Conservation (phyloP, 495 filamentous ascomycete species). For the Parathielavia hyrcaniae region DNA sequence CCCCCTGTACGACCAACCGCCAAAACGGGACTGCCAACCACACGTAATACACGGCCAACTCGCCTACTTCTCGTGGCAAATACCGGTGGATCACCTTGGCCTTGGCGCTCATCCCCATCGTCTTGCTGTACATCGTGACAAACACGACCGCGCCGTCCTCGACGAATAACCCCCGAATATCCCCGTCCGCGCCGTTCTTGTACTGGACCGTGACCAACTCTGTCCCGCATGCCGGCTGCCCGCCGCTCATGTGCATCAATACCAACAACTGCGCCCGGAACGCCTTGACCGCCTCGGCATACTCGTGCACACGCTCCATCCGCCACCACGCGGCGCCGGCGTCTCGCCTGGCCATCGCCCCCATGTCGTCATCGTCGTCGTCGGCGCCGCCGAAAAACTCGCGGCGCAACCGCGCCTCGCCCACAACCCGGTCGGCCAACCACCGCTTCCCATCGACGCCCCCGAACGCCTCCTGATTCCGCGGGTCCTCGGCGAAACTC, state of each 20-base stretch:
- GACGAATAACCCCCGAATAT: too few species aligned
- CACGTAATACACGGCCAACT: too few species aligned
- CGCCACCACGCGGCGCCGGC: neutral
- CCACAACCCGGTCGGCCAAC: neutral
- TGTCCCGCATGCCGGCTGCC: neutral
- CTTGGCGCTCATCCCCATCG: too few species aligned
- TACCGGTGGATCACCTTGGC: too few species aligned
- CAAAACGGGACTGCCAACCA: too few species aligned
- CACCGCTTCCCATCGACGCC: neutral
- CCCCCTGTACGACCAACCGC: too few species aligned
- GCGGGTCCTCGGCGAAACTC: slow-evolving; percentile 4
- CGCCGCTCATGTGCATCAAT: neutral
- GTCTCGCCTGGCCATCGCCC: neutral
- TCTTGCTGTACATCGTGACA: too few species aligned
- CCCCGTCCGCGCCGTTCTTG: neutral
- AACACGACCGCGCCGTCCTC: too few species aligned
- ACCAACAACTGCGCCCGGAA: slow-evolving; percentile 4
- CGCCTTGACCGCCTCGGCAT: neutral
- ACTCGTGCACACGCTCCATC: neutral
- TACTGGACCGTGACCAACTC: neutral
- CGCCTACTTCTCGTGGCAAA: too few species aligned
- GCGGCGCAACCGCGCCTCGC: neutral
- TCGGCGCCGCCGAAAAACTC: neutral
- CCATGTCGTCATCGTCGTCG: too few species aligned
- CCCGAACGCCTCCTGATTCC: neutral